phyloP scores from a whole-genome alignment of 2,329 filamentous ascomycete genomes.

The Ceratocystis smalleyi region DNA sequence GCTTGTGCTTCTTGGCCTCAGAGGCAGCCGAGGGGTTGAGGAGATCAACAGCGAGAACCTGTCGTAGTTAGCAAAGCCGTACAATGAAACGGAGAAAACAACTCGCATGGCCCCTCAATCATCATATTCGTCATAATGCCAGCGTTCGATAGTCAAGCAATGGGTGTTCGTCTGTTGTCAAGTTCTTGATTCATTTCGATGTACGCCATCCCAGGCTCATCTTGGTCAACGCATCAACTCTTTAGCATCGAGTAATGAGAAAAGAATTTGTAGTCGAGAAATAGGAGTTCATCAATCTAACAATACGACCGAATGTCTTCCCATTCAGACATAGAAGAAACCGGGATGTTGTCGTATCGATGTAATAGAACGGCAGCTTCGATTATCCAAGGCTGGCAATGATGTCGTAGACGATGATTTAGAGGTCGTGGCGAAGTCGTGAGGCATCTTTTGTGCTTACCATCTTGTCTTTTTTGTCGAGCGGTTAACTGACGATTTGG shows the following conservation, averaged over 20 bases:
- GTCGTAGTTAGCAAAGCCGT: slow-evolving; percentile 32
- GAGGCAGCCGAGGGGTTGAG: slow-evolving; percentile 96
- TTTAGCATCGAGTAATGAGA: background rate
- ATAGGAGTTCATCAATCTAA: background rate
- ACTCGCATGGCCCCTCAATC: slow-evolving; percentile 15
- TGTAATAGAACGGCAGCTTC: background rate
- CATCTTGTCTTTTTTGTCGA: slow-evolving; percentile 42
- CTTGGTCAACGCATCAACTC: background rate
- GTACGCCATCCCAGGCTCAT: background rate
- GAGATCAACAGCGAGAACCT: slow-evolving; percentile 99
- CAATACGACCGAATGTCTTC: background rate
- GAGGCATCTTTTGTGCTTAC: slow-evolving; percentile 34
- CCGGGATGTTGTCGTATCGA: background rate
- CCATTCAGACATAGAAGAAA: background rate
- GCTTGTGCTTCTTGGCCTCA: slow-evolving; percentile 99
- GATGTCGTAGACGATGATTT: slow-evolving; percentile 7
- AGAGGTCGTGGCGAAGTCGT: background rate
- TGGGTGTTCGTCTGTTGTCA: slow-evolving; percentile 18
- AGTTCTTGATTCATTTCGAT: too few relatives aligned
- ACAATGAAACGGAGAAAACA: slow-evolving; percentile 16
- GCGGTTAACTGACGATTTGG: slow-evolving; percentile 17
- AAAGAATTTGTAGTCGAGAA: background rate
- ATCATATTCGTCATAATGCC: slow-evolving; percentile 17
- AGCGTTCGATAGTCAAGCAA: slow-evolving; percentile 16
- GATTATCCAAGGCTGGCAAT: slow-evolving; percentile 8